phyloP scores from a whole-genome alignment of 495 filamentous ascomycete genomes.

The Aspergillus saccharolyticus region DNA sequence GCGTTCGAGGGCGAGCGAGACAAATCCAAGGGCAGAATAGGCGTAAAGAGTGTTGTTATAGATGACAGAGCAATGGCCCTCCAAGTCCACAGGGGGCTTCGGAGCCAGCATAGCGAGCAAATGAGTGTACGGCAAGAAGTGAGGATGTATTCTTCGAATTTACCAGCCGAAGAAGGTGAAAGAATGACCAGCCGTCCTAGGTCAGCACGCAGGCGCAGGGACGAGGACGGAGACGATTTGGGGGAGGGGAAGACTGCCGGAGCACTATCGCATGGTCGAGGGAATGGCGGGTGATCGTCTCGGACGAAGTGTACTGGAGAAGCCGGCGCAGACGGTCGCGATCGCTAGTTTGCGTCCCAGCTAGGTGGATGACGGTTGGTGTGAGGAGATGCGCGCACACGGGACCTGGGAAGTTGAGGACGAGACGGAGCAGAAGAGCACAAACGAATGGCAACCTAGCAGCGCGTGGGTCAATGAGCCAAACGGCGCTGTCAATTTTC shows the following conservation, averaged over 20 bases:
- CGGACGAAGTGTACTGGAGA: conserved; percentile 1
- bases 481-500: conserved; percentile 10
- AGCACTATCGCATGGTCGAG: conserved; percentile 40
- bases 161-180: conserved; percentile 30
- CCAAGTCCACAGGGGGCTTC: conserved; percentile 57
- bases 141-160: conserved; percentile 18
- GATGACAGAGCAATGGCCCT: conserved; percentile 77
- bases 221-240: conserved; percentile 14
- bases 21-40: conserved; percentile 71
- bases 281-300: conserved; percentile 12
- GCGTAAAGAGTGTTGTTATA: conserved; percentile 81
- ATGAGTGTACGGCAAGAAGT: conserved; percentile 6
- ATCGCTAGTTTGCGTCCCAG: neutral
- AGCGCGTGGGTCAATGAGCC: conserved; percentile 15
- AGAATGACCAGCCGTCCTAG: conserved; percentile 29
- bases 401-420: neutral
- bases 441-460: conserved; percentile 18
- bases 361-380: neutral
- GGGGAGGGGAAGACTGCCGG: conserved; percentile 33
- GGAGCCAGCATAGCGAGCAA: conserved; percentile 55
- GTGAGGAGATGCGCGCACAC: conserved; percentile 7
- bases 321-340: conserved; percentile 7
- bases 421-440: neutral
- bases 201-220: conserved; percentile 15
- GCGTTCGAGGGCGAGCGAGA: conserved; percentile 60